Base-by-base conservation (phyloP, 768 basidiomycete genomes). In the Tulasnella sp. region DNA sequence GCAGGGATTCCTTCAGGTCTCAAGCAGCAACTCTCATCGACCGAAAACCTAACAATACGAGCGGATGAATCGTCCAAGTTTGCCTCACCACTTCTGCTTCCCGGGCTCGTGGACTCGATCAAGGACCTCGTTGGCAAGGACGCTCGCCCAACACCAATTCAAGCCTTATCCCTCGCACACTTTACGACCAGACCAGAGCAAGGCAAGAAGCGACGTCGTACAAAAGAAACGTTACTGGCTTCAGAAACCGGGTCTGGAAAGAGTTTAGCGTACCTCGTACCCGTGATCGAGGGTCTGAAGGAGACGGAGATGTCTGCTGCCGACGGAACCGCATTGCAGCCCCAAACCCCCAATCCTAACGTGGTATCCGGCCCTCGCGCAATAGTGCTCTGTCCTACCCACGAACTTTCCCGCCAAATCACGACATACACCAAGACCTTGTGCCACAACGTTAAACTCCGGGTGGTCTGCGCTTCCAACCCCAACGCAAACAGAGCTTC, bases 181-280 rank as follows among this genome's bases (percentile, higher is more conserved):
- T 79, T 92, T 19, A 78, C 91, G 68, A 32, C 42, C 5, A 37
- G 59, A 79, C 81, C 6, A 71, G 64, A 64, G 67, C 76, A 29
- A 68, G 73, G 39, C 36, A 59, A 17, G 37, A 63, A 42, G 52
- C 76, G 44, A n/a, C 41, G 29, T 29, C 76, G 69, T 34, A 75
- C 73, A 76, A 79, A 77, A 12, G 78, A 83, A 72, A 89, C 84
- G 75, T 84, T 96, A 6, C 83, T 96, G 1, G 94, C 92, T 0
- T 89, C 90, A 0, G 94, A 95, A 79, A 96, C 93, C 0, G 94
- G 95, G 17, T 94, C 92, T 0, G 94, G 94, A 0, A 96, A 96
- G 81, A 94, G 91, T 1, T 86, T 95, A 35, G 94, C 95, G 0
- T 96, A 95, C 79, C 85, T 95, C 52, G 84, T 95, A 5, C 94